Evolutionary conservation across 2,329 filamentous ascomycete genomes (phyloP), one percentile per base, ranked within the genome.

Genomic region (Penicillium sp.): DNA sequence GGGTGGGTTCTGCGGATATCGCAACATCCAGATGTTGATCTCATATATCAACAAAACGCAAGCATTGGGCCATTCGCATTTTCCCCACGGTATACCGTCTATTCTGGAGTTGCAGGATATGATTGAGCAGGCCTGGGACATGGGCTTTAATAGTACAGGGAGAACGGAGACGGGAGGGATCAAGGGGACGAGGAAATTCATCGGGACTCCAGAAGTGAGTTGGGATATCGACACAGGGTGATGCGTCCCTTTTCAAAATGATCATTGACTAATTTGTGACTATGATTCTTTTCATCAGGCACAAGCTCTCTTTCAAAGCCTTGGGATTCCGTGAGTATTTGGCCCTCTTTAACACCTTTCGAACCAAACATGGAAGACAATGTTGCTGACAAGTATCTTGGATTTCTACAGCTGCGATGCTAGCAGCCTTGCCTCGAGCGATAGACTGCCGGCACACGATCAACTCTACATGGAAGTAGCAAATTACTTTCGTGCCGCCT

Each of bases 1-100:
- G 71, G 90, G 90, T 24, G 87, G 89, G 5, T 97, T 97, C 65
- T 97, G 91, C 64, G 91, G 91, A 3, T 97, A 96, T 65, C 81
- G 91, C 36, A 97, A 95, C 62, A 94, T 95, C 29, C 93, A 97
- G 66, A 94, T 94, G 83, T 69, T 96, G 57, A 73, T 85, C 11
- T 91, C 90, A 0, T 90, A 88, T 64, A 81, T 96, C 18, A 80
- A 84, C 49, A 79, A 77, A 7, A 71, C 80, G 1, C 66, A 73
- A 35, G 74, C 74, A 9, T 68, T 74, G 9, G 87, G 86, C 0
- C 68, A 78, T 51, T 74, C 83, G 36, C 69, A 73, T 41, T 87
- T 95, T 50, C 67, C 73, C 1, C 72, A 73, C 4, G 73, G 71
- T 1, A 72, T 90, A 5, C 91, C 93, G 0, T 83, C 82, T 3